Evolutionary conservation across 2,329 filamentous ascomycete genomes (phyloP), one percentile per base, ranked within the genome.

Genomic region (Raffaelea arxii): DNA sequence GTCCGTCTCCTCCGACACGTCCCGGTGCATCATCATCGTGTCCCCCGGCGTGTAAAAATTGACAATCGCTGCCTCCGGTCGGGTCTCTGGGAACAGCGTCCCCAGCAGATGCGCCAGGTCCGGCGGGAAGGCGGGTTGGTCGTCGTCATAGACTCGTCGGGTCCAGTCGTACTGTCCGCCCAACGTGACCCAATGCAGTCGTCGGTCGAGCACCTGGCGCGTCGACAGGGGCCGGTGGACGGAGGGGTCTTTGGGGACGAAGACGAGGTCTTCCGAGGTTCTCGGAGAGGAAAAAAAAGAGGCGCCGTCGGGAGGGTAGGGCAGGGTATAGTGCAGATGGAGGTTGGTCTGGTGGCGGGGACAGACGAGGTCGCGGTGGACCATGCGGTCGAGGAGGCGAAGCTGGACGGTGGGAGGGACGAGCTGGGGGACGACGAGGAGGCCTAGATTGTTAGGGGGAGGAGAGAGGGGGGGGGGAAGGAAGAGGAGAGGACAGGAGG

Each of bases 141-240:
- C 51, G 1, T 39, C 62, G 0, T 90, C 89, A 59, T 97, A 97
- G 12, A 78, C 68, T 54, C 94, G 90, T 47, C 79, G 77, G 0
- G 89, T 94, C 92, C 91, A 97, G 67, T 97, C 86, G 63, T 97
- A 97, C 62, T 97, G 92, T 0, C 89, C 91, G 43, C 92, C 92
- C 3, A 98, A 76, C 0, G 91, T 97, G 37, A 94, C 78, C 92
- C 92, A 98, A 55, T 91, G 87, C 22, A 97, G 75, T 51, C 86
- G 90, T 52, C 82, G 84, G 48, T 82, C 77, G 38, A 97, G 71
- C 25, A 91, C 78, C 57, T 82, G 81, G 42, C 76, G 70, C 45
- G 85, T 70, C 2, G 77, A 74, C 10, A 96, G 69, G 3, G 86
- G 74, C 50, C 82, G 86, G 65, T 96, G 90, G n/a, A 89, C 65